These are phyloP conservation scores for Polygonum maritimum DNA, from an alignment of 148 eudicot genomes.

Conservation along the genomic window DNA sequence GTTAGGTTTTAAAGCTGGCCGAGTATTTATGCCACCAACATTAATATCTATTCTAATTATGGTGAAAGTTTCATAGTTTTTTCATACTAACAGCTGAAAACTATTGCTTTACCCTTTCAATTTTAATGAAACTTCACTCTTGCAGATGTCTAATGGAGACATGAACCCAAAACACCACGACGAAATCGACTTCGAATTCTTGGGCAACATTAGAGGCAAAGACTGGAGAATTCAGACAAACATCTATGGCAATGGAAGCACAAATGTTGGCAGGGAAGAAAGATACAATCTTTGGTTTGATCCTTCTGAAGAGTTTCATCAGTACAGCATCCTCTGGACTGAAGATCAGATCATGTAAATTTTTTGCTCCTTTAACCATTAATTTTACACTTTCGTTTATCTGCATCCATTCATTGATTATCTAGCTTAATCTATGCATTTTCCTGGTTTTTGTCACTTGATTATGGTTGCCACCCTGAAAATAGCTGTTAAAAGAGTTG, in stretches of 20 bases:
- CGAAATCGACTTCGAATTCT: slow-evolving; percentile 84
- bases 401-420: neutral
- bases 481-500: neutral
- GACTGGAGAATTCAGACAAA: slow-evolving; percentile 93
- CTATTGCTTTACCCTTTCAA: neutral
- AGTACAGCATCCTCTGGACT: slow-evolving; percentile 81
- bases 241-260: slow-evolving; percentile 91
- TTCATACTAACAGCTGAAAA: neutral
- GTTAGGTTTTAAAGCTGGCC: neutral
- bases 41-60: neutral
- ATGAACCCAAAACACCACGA: slow-evolving; percentile 71
- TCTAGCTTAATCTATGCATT: neutral
- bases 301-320: slow-evolving; percentile 82
- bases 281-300: slow-evolving; percentile 89
- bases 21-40: neutral
- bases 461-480: neutral
- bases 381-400: neutral
- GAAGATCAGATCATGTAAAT: slow-evolving; percentile 58
- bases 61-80: neutral
- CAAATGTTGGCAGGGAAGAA: slow-evolving; percentile 76
- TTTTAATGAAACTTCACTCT: neutral
- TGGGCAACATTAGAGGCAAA: slow-evolving; percentile 87
- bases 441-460: slow-evolving; percentile 1
- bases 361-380: neutral
- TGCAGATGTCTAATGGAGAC: slow-evolving; percentile 86